Percentiles rank a stretch among this genome's conserved stretches.
These are phyloP conservation scores for Ogataea nitratoaversa DNA, from an alignment of 805 yeast genomes.

Conservation along the genomic window DNA sequence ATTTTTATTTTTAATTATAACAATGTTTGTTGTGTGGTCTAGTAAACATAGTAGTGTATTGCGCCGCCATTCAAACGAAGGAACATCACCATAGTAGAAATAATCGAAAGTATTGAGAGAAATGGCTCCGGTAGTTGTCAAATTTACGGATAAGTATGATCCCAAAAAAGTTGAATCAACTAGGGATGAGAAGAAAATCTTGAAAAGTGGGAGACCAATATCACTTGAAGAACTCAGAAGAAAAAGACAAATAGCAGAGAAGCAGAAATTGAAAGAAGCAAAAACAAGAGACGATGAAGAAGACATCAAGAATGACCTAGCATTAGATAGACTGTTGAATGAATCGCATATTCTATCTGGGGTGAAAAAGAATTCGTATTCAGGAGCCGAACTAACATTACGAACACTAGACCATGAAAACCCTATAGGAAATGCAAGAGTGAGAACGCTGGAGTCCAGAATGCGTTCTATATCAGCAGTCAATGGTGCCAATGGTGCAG, in stretches of 20 bases:
- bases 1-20: not conserved
- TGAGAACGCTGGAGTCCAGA: constrained; percentile 57
- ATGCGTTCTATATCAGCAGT: constrained; percentile 44
- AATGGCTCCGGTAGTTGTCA: constrained; percentile 45
- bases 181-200: constrained; percentile 46
- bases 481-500: constrained; percentile 36
- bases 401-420: constrained; percentile 57
- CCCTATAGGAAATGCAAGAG: constrained; percentile 66
- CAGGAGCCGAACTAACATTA: constrained; percentile 68
- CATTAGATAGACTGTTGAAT: constrained; percentile 60
- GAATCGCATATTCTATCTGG: constrained; percentile 66
- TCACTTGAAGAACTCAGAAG: constrained; percentile 37
- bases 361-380: constrained; percentile 33
- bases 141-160: constrained; percentile 34
- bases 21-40: too few species aligned
- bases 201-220: constrained; percentile 61
- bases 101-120: too few species aligned
- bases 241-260: constrained; percentile 33
- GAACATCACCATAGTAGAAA: too few species aligned
- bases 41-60: too few species aligned
- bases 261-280: constrained; percentile 21
- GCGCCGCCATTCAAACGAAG: too few species aligned
- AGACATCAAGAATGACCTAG: constrained; percentile 65
- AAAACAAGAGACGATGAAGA: constrained; percentile 41
- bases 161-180: constrained; percentile 29